A percentile compares a stretch with the other conserved stretches of the same genome.
Evolutionary conservation across 73 alveolate genomes (phyloP).

Genomic region (Tetrahymena elliotti): DNA sequence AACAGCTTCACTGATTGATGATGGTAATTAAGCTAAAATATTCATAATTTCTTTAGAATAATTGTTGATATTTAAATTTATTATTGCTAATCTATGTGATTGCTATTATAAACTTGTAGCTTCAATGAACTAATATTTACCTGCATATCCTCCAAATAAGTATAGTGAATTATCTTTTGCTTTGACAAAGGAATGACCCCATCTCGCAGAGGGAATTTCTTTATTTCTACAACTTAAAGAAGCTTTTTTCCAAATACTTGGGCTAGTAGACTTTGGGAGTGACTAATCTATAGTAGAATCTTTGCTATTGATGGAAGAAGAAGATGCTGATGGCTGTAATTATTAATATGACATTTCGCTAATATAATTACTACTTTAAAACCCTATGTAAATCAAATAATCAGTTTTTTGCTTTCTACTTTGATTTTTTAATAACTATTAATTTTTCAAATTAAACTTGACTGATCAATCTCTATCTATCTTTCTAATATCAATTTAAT

Average conservation of each 20-base stretch:
- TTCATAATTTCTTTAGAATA: no score
- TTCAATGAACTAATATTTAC: not conserved
- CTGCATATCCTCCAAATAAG: not conserved
- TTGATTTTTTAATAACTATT: not conserved
- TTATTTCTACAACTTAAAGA: not conserved
- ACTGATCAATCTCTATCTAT: not conserved
- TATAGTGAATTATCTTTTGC: not conserved
- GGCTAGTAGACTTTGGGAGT: not conserved
- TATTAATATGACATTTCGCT: not conserved
- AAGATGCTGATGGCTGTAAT: not conserved
- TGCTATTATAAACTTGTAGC: not conserved
- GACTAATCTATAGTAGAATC: not conserved
- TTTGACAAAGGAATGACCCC: not conserved
- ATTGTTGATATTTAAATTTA: no score
- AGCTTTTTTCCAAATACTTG: not conserved
- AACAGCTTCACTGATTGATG: not conserved
- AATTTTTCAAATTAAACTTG: not conserved
- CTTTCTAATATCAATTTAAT: not conserved
- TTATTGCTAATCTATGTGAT: not conserved
- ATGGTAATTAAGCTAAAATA: no score
- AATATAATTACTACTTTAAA: not conserved
- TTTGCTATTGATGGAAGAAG: not conserved
- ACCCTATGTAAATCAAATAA: not conserved
- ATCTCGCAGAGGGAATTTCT: not conserved
- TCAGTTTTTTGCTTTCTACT: not conserved